Conservation (phyloP, 441 rosid genomes). For the Arabidopsis lyrata region DNA sequence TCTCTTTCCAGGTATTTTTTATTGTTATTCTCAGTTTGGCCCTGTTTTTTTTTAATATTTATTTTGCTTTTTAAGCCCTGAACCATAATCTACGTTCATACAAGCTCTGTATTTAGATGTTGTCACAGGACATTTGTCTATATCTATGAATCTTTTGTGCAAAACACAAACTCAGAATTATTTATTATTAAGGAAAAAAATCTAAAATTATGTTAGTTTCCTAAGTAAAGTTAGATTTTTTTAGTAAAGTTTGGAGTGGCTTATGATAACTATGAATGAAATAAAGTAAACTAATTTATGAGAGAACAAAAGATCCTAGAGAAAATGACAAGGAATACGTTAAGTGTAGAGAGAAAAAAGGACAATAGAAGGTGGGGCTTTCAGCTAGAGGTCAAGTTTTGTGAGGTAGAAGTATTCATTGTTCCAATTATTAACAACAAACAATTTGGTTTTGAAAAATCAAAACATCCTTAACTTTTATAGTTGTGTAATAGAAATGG, state of each 20-base stretch:
- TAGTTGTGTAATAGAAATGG: neutral
- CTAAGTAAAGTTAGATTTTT: neutral
- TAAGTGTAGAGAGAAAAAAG: neutral
- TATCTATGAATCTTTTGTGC: neutral
- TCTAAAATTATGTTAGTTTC: neutral
- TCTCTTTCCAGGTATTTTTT: constrained; percentile 82
- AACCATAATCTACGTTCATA: neutral
- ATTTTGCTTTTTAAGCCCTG: neutral
- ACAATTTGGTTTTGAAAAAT: neutral
- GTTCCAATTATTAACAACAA: neutral
- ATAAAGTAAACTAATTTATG: neutral
- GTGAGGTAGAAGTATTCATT: constrained; percentile 9
- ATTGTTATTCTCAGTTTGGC: neutral
- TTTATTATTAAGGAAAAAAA: neutral
- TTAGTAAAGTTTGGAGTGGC: neutral
- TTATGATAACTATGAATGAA: neutral
- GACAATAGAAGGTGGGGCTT: constrained; percentile 3
- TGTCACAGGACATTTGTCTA: neutral
- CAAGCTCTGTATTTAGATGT: constrained; percentile 14
- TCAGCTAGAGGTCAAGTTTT: neutral
- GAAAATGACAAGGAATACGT: neutral
- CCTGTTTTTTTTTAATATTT: neutral
- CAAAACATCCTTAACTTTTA: neutral
- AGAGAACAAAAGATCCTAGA: neutral
- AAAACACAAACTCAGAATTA: neutral